phyloP scores from a whole-genome alignment of 2,329 filamentous ascomycete genomes.

The Fusarium decemcellulare region DNA sequence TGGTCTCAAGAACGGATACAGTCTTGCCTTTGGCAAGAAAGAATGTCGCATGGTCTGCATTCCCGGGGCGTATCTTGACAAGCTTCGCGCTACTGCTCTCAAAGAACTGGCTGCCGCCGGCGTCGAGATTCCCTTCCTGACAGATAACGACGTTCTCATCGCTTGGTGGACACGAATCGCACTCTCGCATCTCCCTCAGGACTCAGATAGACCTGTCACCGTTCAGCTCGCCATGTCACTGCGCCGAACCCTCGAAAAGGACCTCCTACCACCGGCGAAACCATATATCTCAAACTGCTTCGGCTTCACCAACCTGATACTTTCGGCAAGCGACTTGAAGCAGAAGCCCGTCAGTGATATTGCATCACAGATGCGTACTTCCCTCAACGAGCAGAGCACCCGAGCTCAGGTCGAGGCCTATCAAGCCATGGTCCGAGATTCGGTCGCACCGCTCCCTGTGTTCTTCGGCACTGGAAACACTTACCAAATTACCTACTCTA shows the following conservation, averaged over 20 bases:
- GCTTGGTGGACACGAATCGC: conserved; percentile 30
- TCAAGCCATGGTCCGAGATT: conserved; percentile 24
- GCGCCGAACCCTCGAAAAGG: not conserved
- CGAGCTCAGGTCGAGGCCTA: conserved; percentile 24
- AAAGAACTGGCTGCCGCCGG: not conserved
- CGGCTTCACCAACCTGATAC: not conserved
- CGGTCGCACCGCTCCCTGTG: conserved; percentile 5
- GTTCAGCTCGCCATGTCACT: not conserved
- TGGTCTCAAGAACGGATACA: conserved; percentile 18
- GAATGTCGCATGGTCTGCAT: conserved; percentile 32
- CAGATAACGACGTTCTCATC: conserved; percentile 26
- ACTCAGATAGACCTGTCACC: not conserved
- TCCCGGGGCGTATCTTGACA: not conserved
- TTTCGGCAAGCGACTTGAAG: not conserved
- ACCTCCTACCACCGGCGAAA: not conserved
- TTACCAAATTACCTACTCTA: not conserved
- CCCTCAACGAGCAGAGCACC: conserved; percentile 14
- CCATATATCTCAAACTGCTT: not conserved
- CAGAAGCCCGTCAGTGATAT: not conserved
- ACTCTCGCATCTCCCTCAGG: conserved; percentile 4
- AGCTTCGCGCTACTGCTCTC: not conserved
- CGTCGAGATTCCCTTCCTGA: conserved; percentile 14
- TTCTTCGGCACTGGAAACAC: not conserved
- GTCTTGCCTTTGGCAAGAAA: conserved; percentile 8
- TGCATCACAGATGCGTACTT: not conserved